A percentile compares a stretch with the other conserved stretches of the same genome.
Conservation (phyloP, 2,329 filamentous ascomycete genomes). For the Elsinoe batatas region DNA sequence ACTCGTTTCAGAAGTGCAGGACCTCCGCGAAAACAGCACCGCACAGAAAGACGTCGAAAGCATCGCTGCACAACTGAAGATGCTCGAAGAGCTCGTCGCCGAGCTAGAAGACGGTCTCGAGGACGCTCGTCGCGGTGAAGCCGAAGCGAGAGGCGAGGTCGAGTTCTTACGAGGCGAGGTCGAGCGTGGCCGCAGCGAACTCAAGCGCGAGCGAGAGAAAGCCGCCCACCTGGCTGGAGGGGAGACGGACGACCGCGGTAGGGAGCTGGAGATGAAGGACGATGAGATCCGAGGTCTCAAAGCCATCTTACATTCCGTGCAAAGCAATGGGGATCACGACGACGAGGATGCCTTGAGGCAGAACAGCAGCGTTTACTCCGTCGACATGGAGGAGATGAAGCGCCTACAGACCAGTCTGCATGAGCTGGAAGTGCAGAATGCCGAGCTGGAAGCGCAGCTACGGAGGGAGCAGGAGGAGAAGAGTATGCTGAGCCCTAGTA, state of each 20-base stretch:
- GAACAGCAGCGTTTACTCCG: conserved; percentile 64
- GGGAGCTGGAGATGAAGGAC: conserved; percentile 81
- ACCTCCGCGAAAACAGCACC: conserved; percentile 65
- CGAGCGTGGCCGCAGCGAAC: conserved; percentile 77
- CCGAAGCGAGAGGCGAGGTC: conserved; percentile 88
- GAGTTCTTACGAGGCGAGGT: conserved; percentile 93
- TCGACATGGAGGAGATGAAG: conserved; percentile 41
- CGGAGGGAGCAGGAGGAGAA: conserved; percentile 35
- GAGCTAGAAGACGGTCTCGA: conserved; percentile 95
- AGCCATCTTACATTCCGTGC: conserved; percentile 88
- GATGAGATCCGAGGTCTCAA: conserved; percentile 96
- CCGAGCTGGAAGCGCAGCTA: conserved; percentile 12
- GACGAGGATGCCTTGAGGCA: conserved; percentile 36
- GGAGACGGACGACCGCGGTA: conserved; percentile 26
- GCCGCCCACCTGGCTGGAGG: conserved; percentile 50
- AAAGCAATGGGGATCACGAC: conserved; percentile 3
- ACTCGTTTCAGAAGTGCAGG: conserved; percentile 66
- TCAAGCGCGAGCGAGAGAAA: conserved; percentile 81
- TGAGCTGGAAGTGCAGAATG: conserved; percentile 19
- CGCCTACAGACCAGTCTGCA: conserved; percentile 42
- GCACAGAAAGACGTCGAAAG: conserved; percentile 82
- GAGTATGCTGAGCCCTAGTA: conserved; percentile 41
- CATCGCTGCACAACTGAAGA: conserved; percentile 83
- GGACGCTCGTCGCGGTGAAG: conserved; percentile 86
- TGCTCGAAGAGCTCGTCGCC: conserved; percentile 89